Conservation (phyloP, 169 alveolate genomes). For the Besnoitia besnoiti region DNA sequence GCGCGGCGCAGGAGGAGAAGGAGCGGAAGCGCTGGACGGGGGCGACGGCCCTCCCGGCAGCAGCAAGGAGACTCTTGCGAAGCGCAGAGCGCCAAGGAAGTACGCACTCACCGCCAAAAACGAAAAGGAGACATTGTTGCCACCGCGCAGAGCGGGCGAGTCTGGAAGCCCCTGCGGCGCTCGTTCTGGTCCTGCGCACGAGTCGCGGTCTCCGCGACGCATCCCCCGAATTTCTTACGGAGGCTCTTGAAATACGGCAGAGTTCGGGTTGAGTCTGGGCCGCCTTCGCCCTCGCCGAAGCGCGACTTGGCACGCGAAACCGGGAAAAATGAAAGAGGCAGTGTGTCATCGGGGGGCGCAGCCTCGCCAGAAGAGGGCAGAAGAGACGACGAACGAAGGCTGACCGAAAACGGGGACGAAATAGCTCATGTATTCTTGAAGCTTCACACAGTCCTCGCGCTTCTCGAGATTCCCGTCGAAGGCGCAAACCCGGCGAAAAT, state of each 20-base stretch:
- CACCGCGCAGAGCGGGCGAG: too few species aligned
- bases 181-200: not conserved
- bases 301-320: not conserved
- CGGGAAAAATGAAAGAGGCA: not conserved
- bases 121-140: too few species aligned
- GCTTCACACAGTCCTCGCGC: not conserved
- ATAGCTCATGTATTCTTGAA: not conserved
- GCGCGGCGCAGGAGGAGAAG: not conserved
- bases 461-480: not conserved
- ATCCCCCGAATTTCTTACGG: not conserved
- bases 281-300: not conserved
- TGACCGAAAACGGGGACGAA: not conserved
- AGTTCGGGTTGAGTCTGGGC: not conserved
- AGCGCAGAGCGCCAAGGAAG: not conserved
- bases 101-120: too few species aligned
- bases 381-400: too few species aligned
- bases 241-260: not conserved
- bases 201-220: not conserved
- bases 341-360: not conserved
- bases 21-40: not conserved
- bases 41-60: not conserved
- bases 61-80: not conserved
- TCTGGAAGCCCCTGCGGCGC: not conserved
- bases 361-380: too few species aligned
- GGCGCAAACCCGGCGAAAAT: not conserved